Conservation (phyloP, 2,329 filamentous ascomycete species). For the Ophiocordyceps polyrhachis-furcata region DNA sequence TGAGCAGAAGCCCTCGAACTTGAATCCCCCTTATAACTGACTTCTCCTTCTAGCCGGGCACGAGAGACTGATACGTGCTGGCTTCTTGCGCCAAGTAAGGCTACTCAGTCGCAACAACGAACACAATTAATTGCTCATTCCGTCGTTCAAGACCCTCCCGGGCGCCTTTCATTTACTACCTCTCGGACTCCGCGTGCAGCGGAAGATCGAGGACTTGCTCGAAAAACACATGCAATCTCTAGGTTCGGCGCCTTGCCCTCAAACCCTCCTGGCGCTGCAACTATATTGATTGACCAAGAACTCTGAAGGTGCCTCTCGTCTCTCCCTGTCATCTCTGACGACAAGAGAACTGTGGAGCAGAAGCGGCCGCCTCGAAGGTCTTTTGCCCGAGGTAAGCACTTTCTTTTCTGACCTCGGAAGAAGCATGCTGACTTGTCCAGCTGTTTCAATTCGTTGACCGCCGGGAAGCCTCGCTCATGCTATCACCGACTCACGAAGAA, state of each 20-base stretch:
- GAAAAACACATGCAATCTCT: conserved; percentile 74
- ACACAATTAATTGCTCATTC: background rate
- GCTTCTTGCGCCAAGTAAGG: conserved; percentile 52
- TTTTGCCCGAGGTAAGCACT: conserved; percentile 46
- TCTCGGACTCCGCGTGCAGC: conserved; percentile 67
- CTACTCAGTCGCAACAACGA: background rate
- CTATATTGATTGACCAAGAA: background rate
- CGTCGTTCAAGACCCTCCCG: conserved; percentile 45
- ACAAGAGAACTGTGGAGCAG: conserved; percentile 67
- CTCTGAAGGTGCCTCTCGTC: conserved; percentile 51
- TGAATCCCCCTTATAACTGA: background rate
- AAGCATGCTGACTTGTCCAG: conserved; percentile 22
- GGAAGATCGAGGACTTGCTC: conserved; percentile 70
- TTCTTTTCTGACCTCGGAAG: background rate
- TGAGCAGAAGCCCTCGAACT: conserved; percentile 10
- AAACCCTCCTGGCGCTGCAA: too few relatives aligned
- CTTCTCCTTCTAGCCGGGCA: background rate
- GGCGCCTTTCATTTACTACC: conserved; percentile 89
- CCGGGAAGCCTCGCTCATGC: conserved; percentile 52
- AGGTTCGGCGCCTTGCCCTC: conserved; percentile 24
- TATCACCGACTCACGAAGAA: conserved; percentile 91
- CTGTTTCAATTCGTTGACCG: conserved; percentile 68
- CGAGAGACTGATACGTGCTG: conserved; percentile 44
- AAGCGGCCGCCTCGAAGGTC: conserved; percentile 61
- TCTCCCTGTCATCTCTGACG: conserved; percentile 70